Percentiles rank a stretch among this genome's conserved stretches.
Conservation (phyloP, 2,329 filamentous ascomycete species). For the Neonectria coccinea region DNA sequence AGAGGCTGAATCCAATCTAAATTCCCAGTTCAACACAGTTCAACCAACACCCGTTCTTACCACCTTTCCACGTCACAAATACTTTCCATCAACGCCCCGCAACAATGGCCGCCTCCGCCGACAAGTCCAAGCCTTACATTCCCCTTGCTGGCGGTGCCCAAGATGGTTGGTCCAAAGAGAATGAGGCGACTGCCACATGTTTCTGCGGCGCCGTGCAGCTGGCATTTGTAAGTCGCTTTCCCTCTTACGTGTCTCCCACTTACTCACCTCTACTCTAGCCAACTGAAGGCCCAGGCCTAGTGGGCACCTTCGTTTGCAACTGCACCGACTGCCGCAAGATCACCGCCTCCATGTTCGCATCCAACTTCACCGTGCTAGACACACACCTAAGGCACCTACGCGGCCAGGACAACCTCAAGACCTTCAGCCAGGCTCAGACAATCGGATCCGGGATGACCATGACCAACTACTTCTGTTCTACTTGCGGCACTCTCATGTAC, state of each 20-base stretch:
- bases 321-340: slow-evolving; percentile 72
- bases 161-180: slow-evolving; percentile 59
- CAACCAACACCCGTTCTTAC: not conserved
- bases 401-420: slow-evolving; percentile 62
- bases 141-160: slow-evolving; percentile 52
- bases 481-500: slow-evolving; percentile 72
- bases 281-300: slow-evolving; percentile 57
- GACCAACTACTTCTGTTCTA: slow-evolving; percentile 71
- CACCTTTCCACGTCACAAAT: not conserved
- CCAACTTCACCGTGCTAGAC: slow-evolving; percentile 66
- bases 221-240: slow-evolving; percentile 57
- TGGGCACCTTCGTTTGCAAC: slow-evolving; percentile 68
- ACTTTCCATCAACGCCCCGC: not conserved
- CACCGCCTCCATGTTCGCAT: slow-evolving; percentile 71
- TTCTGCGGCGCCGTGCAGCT: slow-evolving; percentile 69
- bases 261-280: slow-evolving; percentile 50
- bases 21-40: not conserved
- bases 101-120: slow-evolving; percentile 7
- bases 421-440: slow-evolving; percentile 60
- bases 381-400: slow-evolving; percentile 60
- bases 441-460: slow-evolving; percentile 62
- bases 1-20: not conserved
- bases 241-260: no score
- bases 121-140: slow-evolving; percentile 37
- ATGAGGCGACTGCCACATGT: slow-evolving; percentile 67